Evolutionary conservation across 2,329 filamentous ascomycete species (phyloP).

Genomic region (Aspergillus fumigatus): DNA sequence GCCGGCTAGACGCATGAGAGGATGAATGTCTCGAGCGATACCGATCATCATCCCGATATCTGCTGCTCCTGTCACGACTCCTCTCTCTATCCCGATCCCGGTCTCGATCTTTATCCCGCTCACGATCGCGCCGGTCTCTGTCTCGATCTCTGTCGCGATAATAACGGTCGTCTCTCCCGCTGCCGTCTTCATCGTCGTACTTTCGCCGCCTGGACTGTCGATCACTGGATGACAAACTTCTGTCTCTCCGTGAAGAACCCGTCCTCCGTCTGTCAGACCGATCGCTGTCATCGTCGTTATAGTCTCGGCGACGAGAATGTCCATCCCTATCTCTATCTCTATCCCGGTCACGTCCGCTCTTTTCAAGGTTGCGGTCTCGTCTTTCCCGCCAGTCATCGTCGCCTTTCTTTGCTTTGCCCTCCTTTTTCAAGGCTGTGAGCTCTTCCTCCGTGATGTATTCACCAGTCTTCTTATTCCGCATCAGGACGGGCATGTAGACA

Average conservation of each 20-base stretch:
- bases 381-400: constrained; percentile 43
- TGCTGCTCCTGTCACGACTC: constrained; percentile 28
- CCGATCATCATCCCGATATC: constrained; percentile 28
- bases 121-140: constrained; percentile 23
- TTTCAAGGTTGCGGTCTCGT: constrained; percentile 41
- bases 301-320: constrained; percentile 28
- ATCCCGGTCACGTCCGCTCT: constrained; percentile 33
- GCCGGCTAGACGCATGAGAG: constrained; percentile 26
- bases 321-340: constrained; percentile 21
- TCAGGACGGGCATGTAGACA: constrained; percentile 58
- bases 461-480: constrained; percentile 59
- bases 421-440: constrained; percentile 48
- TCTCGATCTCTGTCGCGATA: constrained; percentile 27
- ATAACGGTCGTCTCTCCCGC: constrained; percentile 30
- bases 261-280: constrained; percentile 36
- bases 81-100: constrained; percentile 24
- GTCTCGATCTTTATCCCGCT: constrained; percentile 19
- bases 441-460: constrained; percentile 61
- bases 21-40: constrained; percentile 31
- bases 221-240: constrained; percentile 32
- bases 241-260: constrained; percentile 35
- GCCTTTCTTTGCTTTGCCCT: constrained; percentile 42
- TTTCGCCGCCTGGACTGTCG: constrained; percentile 33
- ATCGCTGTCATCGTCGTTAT: constrained; percentile 28
- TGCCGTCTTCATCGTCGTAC: constrained; percentile 35